Conservation (phyloP, 371 early-diverging fungal species). For the Thermomucor indicae-seudaticae region DNA sequence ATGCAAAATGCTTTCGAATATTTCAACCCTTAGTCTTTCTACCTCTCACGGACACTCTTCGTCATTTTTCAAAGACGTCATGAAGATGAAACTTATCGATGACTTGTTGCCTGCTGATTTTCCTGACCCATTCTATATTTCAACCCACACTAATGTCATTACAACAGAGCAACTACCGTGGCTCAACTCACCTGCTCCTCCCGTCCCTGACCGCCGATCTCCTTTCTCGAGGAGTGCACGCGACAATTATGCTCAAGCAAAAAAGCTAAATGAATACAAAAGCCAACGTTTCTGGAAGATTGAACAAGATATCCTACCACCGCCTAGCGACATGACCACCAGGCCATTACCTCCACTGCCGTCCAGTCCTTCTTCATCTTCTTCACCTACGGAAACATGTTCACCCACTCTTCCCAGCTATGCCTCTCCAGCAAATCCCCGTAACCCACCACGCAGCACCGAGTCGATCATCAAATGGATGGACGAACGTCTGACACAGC, state of each 20-base stretch:
- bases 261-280: not conserved
- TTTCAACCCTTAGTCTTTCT: no score
- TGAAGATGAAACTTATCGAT: conserved; percentile 12
- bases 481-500: conserved; percentile 7
- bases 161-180: not conserved
- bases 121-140: conserved; percentile 15
- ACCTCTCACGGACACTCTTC: no score
- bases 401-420: not conserved
- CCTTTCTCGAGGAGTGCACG: not conserved
- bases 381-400: not conserved
- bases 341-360: no score
- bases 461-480: conserved; percentile 12
- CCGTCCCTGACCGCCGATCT: not conserved
- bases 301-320: not conserved
- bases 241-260: not conserved
- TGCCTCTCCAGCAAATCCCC: not conserved
- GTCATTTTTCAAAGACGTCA: conserved; percentile 10
- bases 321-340: not conserved
- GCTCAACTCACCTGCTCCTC: not conserved
- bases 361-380: not conserved
- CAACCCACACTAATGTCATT: conserved; percentile 1
- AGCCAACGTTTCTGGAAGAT: not conserved
- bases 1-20: no score
- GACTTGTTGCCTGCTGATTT: conserved; percentile 9
- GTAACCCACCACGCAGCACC: conserved; percentile 6